Percentiles rank a stretch among this genome's conserved stretches.
Conservation (phyloP, 1,284 basidiomycete genomes). For the Pascua sp. region DNA sequence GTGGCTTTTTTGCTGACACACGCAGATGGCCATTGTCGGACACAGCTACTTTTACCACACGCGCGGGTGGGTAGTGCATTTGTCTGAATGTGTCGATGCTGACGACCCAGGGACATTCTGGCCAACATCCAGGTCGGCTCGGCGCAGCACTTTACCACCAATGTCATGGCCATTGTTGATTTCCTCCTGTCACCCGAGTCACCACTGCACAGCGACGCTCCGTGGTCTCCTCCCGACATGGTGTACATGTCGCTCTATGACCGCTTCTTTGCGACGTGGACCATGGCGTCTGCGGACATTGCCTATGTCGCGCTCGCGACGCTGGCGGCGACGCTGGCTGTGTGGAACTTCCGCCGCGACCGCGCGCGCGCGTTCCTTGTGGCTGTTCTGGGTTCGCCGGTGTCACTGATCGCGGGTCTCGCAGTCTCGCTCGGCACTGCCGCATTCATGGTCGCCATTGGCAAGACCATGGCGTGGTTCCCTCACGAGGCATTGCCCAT, state of each 20-base stretch:
- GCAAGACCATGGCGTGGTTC: conserved; percentile 59
- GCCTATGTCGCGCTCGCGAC: conserved; percentile 58
- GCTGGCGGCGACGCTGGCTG: conserved; percentile 51
- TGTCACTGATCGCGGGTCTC: conserved; percentile 52
- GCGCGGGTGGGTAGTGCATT: conserved; percentile 44
- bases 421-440: conserved; percentile 70
- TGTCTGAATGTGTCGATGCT: neutral
- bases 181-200: conserved; percentile 61
- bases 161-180: conserved; percentile 75
- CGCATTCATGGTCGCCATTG: conserved; percentile 64
- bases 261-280: conserved; percentile 64
- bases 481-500: conserved; percentile 67
- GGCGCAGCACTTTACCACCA: conserved; percentile 83
- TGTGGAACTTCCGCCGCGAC: conserved; percentile 37
- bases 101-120: conserved; percentile 23
- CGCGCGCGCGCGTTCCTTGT: conserved; percentile 47
- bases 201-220: conserved; percentile 30
- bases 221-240: conserved; percentile 43
- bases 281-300: conserved; percentile 66
- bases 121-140: conserved; percentile 36
- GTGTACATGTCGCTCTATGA: conserved; percentile 74
- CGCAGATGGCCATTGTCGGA: conserved; percentile 85
- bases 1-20: conserved; percentile 1
- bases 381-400: conserved; percentile 57
- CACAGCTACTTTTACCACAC: conserved; percentile 89